Percentiles rank a stretch among this genome's conserved stretches.
Conservation (phyloP, 192 early-diverging fungal species). For the Rhizophagus prolifer region DNA sequence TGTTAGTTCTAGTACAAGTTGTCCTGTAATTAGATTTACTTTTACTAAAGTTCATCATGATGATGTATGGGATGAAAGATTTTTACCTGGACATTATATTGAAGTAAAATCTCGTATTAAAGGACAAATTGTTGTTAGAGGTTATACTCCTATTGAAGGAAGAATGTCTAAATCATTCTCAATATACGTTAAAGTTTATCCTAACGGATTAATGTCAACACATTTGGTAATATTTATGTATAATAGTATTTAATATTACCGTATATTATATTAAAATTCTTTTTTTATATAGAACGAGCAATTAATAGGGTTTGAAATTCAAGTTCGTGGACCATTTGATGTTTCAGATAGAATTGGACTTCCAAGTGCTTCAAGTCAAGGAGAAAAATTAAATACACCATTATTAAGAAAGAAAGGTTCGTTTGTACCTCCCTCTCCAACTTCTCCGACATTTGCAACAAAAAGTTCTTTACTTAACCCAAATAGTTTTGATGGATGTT, state of each 20-base stretch:
- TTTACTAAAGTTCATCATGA: constrained; percentile 17
- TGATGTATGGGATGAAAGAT: background rate
- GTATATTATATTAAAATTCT: background rate
- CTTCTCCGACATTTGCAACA: background rate
- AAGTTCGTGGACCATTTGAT: constrained; percentile 28
- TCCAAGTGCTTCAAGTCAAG: background rate
- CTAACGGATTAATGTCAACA: constrained; percentile 14
- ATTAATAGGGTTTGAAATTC: constrained; percentile 26
- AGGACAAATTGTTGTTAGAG: constrained; percentile 18
- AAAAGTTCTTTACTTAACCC: constrained; percentile 23
- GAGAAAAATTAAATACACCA: background rate
- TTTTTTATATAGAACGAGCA: background rate
- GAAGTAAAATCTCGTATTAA: constrained; percentile 25
- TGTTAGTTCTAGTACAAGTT: background rate
- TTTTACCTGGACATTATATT: constrained; percentile 29
- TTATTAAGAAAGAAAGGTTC: background rate
- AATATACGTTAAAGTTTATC: constrained; percentile 30
- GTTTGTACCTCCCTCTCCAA: background rate
- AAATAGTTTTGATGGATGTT: constrained; percentile 10
- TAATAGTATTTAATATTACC: too few species aligned
- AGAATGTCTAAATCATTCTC: constrained; percentile 12
- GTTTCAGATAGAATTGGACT: constrained; percentile 1
- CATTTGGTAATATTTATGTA: constrained; percentile 26
- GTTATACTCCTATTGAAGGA: constrained; percentile 28
- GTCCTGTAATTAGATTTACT: constrained; percentile 22